Conservation (phyloP, 2,329 filamentous ascomycete genomes). For the Arthrinium puccinioides region DNA sequence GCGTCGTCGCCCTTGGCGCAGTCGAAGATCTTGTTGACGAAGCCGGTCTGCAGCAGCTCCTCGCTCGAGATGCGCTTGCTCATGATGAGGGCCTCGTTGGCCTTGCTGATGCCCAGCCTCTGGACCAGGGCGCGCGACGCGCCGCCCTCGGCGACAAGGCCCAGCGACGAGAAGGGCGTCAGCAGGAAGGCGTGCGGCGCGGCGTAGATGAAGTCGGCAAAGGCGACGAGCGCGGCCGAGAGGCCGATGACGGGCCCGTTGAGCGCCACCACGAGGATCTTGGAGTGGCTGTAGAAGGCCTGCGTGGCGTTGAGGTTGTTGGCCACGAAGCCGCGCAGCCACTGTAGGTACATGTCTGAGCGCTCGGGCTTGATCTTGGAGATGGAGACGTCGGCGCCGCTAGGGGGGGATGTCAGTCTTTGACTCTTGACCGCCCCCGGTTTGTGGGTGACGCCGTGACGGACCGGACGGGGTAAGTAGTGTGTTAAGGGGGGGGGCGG, state of each 20-base stretch:
- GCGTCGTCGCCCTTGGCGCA: conserved; percentile 52
- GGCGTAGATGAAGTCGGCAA: conserved; percentile 89
- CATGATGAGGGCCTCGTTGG: conserved; percentile 91
- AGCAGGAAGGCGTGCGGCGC: conserved; percentile 76
- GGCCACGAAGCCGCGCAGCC: conserved; percentile 66
- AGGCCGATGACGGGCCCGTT: conserved; percentile 90
- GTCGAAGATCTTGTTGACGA: conserved; percentile 76
- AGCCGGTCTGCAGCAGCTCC: conserved; percentile 70
- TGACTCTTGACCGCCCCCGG: no score
- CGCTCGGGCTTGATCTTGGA: conserved; percentile 9
- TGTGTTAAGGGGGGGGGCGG: neutral
- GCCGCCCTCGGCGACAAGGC: conserved; percentile 83
- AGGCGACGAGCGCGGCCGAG: conserved; percentile 72
- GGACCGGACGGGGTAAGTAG: neutral
- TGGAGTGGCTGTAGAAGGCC: conserved; percentile 87
- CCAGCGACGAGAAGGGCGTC: conserved; percentile 84
- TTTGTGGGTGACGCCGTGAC: neutral
- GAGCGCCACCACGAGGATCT: conserved; percentile 83
- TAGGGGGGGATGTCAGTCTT: no score
- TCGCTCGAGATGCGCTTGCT: conserved; percentile 66
- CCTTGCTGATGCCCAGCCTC: conserved; percentile 70
- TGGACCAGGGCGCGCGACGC: conserved; percentile 72
- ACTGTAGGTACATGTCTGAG: conserved; percentile 37
- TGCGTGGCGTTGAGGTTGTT: conserved; percentile 87
- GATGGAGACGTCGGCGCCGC: conserved; percentile 68